phyloP scores from a whole-genome alignment of 768 basidiomycete genomes.

The Termitomyces sp. region DNA sequence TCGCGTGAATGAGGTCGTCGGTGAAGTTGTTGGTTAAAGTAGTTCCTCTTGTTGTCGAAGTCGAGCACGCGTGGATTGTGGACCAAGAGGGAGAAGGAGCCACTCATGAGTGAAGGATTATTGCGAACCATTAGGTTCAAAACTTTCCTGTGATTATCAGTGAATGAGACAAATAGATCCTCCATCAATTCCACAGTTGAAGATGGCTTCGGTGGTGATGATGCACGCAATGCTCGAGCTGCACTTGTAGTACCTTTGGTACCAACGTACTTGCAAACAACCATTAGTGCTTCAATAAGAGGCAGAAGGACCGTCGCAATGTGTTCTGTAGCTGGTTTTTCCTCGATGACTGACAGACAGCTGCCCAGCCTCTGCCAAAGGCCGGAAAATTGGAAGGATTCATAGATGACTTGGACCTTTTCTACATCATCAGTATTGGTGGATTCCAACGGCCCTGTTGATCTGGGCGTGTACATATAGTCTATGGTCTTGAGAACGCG shows the following conservation, averaged over 20 bases:
- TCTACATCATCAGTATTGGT: slow-evolving; percentile 55
- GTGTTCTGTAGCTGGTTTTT: slow-evolving; percentile 75
- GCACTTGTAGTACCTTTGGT: slow-evolving; percentile 46
- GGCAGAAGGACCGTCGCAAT: slow-evolving; percentile 91
- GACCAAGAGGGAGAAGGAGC: slow-evolving; percentile 94
- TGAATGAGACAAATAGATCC: slow-evolving; percentile 90
- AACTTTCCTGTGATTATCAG: slow-evolving; percentile 88
- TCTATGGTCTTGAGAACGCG: slow-evolving; percentile 96
- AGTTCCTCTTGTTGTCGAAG: slow-evolving; percentile 99
- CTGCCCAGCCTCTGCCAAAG: slow-evolving; percentile 90
- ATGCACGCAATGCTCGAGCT: slow-evolving; percentile 51
- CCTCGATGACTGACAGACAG: slow-evolving; percentile 79
- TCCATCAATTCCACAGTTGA: slow-evolving; percentile 75
- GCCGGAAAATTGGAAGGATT: slow-evolving; percentile 83
- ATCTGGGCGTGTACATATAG: slow-evolving; percentile 81
- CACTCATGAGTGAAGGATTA: slow-evolving; percentile 96
- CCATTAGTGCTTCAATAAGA: slow-evolving; percentile 95
- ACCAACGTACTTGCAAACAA: slow-evolving; percentile 94
- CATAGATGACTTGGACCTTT: slow-evolving; percentile 85
- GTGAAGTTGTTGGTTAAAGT: slow-evolving; percentile 89
- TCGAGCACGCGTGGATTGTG: slow-evolving; percentile 95
- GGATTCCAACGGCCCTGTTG: slow-evolving; percentile 30
- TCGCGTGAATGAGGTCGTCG: slow-evolving; percentile 75
- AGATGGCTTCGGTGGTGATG: slow-evolving; percentile 66
- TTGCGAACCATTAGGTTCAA: slow-evolving; percentile 97